These are phyloP conservation scores for Chlorella sp. DNA, from an alignment of 139 green algal genomes.

Conservation along the genomic window DNA sequence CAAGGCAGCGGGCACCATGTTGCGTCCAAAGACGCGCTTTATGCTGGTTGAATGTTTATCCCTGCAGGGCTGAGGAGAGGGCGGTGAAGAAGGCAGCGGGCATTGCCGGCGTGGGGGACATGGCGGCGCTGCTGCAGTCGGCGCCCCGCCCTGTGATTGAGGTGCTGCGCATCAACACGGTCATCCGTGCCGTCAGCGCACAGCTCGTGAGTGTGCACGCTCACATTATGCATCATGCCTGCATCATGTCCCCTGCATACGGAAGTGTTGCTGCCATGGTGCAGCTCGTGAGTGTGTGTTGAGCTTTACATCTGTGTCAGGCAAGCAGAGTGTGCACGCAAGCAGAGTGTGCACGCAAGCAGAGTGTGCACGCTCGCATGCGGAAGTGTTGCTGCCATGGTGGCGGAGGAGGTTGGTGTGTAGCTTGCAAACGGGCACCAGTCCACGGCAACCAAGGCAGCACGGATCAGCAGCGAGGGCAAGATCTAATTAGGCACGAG, in stretches of 20 bases:
- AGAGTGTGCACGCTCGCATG: too few relatives aligned
- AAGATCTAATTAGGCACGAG: not conserved
- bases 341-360: too few relatives aligned
- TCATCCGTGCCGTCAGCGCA: constrained; percentile 10
- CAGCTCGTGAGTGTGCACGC: constrained; percentile 2
- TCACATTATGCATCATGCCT: not conserved
- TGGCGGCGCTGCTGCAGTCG: constrained; percentile 40
- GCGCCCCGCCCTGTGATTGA: constrained; percentile 47
- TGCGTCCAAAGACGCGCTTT: not conserved
- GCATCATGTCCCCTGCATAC: not conserved
- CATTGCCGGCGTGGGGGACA: constrained; percentile 45
- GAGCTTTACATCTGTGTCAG: not conserved
- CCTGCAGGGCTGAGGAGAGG: constrained; percentile 28
- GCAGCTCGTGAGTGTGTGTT: not conserved
- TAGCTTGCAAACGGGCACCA: too few relatives aligned
- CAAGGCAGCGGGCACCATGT: constrained; percentile 18
- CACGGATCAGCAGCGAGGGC: too few relatives aligned
- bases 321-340: too few relatives aligned
- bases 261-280: not conserved
- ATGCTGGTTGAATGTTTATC: not conserved
- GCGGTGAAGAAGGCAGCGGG: constrained; percentile 36
- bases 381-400: too few relatives aligned
- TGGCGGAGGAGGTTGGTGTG: too few relatives aligned
- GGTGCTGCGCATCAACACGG: constrained; percentile 41
- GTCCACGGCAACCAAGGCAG: too few relatives aligned